phyloP scores from a whole-genome alignment of 108 stramenopile genomes.

The Aurantiochytrium sp. region DNA sequence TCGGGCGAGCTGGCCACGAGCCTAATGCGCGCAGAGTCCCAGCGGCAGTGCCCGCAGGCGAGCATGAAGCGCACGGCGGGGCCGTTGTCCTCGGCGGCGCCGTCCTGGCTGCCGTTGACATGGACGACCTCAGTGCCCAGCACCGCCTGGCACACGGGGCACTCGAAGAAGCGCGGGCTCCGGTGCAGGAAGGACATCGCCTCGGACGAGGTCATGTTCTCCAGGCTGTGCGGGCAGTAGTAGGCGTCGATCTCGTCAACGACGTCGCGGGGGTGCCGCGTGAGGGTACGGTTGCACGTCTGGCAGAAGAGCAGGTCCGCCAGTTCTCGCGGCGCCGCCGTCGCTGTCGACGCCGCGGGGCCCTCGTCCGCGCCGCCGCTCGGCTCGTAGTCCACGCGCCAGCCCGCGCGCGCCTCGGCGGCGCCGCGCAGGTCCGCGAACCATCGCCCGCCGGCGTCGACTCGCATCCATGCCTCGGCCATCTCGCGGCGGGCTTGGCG shows the following conservation, averaged over 20 bases:
- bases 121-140: background rate
- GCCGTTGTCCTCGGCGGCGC: background rate
- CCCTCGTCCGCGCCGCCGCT: too few relatives aligned
- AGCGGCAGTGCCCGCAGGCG: background rate
- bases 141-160: slow-evolving; percentile 9
- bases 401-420: background rate
- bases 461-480: background rate
- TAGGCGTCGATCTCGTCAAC: slow-evolving; percentile 16
- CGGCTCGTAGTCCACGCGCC: background rate
- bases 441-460: background rate
- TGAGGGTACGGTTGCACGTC: background rate
- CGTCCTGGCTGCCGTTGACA: background rate
- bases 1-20: background rate
- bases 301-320: background rate
- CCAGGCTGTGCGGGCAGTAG: slow-evolving; percentile 14
- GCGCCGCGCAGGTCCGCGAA: background rate
- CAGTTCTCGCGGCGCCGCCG: background rate
- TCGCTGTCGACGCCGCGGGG: too few relatives aligned
- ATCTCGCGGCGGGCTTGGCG: background rate
- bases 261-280: background rate
- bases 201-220: slow-evolving; percentile 20
- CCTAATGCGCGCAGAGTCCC: background rate
- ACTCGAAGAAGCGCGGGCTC: background rate
- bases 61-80: background rate
- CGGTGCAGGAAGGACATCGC: background rate